Conservation (phyloP, 441 rosid species). For the Erodium trifolium region DNA sequence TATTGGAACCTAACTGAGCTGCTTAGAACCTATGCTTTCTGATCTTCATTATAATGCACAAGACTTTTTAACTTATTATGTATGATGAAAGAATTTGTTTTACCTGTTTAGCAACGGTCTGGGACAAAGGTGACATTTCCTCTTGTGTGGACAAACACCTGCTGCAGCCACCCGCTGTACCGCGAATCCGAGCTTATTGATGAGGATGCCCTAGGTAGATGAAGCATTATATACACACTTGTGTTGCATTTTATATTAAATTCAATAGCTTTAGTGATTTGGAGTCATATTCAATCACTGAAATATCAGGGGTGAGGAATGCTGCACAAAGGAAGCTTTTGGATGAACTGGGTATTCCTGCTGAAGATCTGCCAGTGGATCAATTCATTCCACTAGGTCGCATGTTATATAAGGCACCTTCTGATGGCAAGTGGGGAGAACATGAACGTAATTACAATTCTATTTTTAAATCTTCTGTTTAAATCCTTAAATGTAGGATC, state of each 20-base stretch:
- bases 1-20: conserved; percentile 5
- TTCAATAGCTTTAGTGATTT: background rate
- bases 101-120: conserved; percentile 69
- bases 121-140: conserved; percentile 92
- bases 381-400: conserved; percentile 66
- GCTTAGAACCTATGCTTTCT: background rate
- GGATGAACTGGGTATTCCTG: conserved; percentile 82
- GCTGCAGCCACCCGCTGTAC: conserved; percentile 92
- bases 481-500: background rate
- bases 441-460: conserved; percentile 58
- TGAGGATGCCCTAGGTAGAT: conserved; percentile 55
- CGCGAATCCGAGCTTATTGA: conserved; percentile 82
- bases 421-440: conserved; percentile 96
- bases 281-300: conserved; percentile 6
- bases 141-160: conserved; percentile 95
- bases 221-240: conserved; percentile 8
- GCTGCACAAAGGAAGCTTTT: conserved; percentile 96
- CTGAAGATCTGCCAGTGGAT: conserved; percentile 73
- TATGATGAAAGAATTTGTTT: background rate
- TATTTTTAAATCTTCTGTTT: no score
- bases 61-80: no score
- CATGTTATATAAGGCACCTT: conserved; percentile 85
- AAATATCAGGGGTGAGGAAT: conserved; percentile 65
- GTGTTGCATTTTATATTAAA: background rate
- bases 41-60: background rate